phyloP scores from a whole-genome alignment of 2,329 filamentous ascomycete genomes.

The Fusarium compactum region DNA sequence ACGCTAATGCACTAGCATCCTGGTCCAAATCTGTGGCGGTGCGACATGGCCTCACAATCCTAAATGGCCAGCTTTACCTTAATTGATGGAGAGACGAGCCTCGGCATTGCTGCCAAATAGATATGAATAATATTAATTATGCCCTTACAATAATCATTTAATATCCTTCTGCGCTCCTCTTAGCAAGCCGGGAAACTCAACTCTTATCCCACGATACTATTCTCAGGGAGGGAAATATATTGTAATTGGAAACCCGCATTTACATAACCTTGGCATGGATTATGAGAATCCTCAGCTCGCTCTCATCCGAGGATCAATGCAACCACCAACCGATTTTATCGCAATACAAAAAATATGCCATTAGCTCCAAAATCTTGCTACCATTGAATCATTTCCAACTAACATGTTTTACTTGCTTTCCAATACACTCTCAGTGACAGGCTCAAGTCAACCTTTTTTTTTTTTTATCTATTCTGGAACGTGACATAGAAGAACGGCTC shows the following conservation, averaged over 20 bases:
- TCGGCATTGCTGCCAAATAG: neutral
- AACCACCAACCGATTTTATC: neutral
- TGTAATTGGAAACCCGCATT: slow-evolving; percentile 5
- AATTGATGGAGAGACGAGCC: neutral
- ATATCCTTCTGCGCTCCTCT: neutral
- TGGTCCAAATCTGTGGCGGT: slow-evolving; percentile 51
- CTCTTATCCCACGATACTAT: neutral
- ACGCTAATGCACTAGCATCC: slow-evolving; percentile 52
- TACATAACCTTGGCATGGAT: slow-evolving; percentile 10
- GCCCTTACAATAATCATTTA: neutral
- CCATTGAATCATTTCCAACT: neutral
- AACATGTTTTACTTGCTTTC: neutral
- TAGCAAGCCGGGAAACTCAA: neutral
- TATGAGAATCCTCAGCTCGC: slow-evolving; percentile 1
- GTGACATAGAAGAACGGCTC: slow-evolving; percentile 30
- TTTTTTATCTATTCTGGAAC: slow-evolving; percentile 27
- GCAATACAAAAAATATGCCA: neutral
- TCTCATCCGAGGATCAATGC: neutral
- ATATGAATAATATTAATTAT: neutral
- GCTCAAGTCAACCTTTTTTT: neutral
- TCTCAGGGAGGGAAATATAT: neutral
- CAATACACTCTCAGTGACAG: neutral
- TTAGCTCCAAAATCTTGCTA: neutral
- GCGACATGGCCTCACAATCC: slow-evolving; percentile 39
- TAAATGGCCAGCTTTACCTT: slow-evolving; percentile 21